Conservation (phyloP, 164 flowering plant species). For the Vitis vinifera region ASM3070453v1 NC_081822.1:13422501-13423000, state of each 20-base stretch:
- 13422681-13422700: constrained; percentile 2
- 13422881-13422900: constrained; percentile 83
- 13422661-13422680: neutral
- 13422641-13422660: too few species aligned
- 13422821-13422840: constrained; percentile 51
- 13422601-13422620: too few species aligned
- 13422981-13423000: neutral
- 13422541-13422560: too few species aligned
- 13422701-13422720: neutral
- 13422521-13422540: too few species aligned
- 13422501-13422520: too few species aligned
- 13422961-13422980: constrained; percentile 10
- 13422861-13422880: constrained; percentile 70
- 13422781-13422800: constrained; percentile 50
- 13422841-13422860: constrained; percentile 74
- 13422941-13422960: constrained; percentile 50
- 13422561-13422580: too few species aligned
- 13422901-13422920: constrained; percentile 68
- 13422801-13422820: constrained; percentile 96
- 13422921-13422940: constrained; percentile 64
- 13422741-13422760: too few species aligned
- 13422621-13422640: too few species aligned
- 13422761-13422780: too few species aligned
- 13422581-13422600: too few species aligned
- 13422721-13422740: too few species aligned